These are phyloP conservation scores for Eucalyptus melliodora DNA, from an alignment of 345 rosid species.

Conservation along the genomic window DNA sequence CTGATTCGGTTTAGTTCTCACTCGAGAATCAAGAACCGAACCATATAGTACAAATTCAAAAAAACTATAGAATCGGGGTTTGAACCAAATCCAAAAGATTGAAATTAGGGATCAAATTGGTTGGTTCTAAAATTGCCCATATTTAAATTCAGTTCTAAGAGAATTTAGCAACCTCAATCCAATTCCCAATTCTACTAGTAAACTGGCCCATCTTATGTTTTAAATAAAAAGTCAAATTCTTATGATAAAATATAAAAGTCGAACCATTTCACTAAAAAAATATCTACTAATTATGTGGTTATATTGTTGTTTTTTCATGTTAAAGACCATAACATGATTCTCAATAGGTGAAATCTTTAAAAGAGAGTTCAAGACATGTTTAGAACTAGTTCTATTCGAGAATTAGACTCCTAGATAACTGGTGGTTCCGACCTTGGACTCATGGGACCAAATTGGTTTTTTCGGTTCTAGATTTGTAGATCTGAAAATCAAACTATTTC, in stretches of 20 bases:
- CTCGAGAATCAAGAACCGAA: no score
- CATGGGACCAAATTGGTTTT: not conserved
- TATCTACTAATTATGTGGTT: not conserved
- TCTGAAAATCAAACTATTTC: not conserved
- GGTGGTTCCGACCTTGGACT: not conserved
- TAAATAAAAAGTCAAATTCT: not conserved
- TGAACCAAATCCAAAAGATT: not conserved
- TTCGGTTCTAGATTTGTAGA: not conserved
- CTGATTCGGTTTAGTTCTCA: no score
- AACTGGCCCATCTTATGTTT: not conserved
- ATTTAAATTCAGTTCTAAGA: not conserved
- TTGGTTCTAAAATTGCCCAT: not conserved
- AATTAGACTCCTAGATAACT: not conserved
- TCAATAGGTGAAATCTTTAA: not conserved
- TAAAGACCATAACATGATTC: not conserved
- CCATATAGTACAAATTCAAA: no score
- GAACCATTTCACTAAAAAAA: not conserved
- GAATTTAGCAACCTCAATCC: not conserved
- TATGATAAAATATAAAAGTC: not conserved
- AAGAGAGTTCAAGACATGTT: not conserved
- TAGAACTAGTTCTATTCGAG: not conserved
- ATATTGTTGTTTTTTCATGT: not conserved
- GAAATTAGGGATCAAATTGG: not conserved
- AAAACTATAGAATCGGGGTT: no score
- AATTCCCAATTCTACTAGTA: not conserved